Conservation (phyloP, 306 rosid genomes). For the Casuarina equisetifolia region DNA sequence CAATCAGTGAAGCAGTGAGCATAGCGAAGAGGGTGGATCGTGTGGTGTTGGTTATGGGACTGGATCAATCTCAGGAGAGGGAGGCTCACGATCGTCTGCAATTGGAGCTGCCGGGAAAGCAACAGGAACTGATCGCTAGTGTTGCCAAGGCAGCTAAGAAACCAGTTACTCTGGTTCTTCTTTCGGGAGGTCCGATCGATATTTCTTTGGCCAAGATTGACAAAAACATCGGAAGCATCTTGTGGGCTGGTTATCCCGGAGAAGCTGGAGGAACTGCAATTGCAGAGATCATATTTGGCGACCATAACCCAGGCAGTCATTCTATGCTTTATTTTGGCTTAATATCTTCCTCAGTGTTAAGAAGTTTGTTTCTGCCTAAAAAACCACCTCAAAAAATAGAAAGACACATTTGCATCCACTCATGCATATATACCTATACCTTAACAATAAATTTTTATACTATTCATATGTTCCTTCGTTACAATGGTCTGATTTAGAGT, state of each 20-base stretch:
- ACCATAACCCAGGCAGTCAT: conserved; percentile 79
- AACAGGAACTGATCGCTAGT: conserved; percentile 51
- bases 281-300: conserved; percentile 82
- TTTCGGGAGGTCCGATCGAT: conserved; percentile 89
- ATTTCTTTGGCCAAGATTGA: conserved; percentile 64
- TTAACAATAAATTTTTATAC: too few species aligned
- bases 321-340: background rate
- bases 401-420: too few species aligned
- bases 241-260: conserved; percentile 98
- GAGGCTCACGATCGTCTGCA: conserved; percentile 67
- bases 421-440: too few species aligned
- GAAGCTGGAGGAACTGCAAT: conserved; percentile 81
- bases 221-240: conserved; percentile 67
- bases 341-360: too few species aligned
- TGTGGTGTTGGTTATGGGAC: conserved; percentile 81
- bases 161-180: conserved; percentile 72
- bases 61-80: conserved; percentile 77
- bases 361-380: too few species aligned
- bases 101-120: conserved; percentile 75
- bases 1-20: conserved; percentile 52
- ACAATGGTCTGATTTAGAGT: too few species aligned
- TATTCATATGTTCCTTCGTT: too few species aligned
- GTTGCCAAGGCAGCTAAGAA: conserved; percentile 71
- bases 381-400: too few species aligned
- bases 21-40: conserved; percentile 58